Percentiles rank a stretch among this genome's conserved stretches.
These are phyloP conservation scores for Cyclostephanos tholiformis DNA, from an alignment of 108 stramenopile genomes.

Conservation along the genomic window DNA sequence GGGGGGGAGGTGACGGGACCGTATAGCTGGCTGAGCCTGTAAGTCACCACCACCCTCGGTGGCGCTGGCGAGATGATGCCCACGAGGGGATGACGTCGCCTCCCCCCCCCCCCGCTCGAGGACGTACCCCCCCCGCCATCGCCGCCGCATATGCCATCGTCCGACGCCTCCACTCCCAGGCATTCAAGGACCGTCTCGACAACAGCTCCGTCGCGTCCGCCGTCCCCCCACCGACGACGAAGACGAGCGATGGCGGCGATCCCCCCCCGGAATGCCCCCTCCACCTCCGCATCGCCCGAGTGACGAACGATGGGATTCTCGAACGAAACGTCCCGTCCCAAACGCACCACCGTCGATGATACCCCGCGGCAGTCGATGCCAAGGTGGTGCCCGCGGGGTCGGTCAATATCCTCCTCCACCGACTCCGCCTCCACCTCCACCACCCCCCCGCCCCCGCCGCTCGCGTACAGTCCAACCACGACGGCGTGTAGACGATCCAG, in stretches of 20 bases:
- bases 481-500: slow-evolving; percentile 37
- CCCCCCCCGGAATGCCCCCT: slow-evolving; percentile 34
- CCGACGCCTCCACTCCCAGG: slow-evolving; percentile 39
- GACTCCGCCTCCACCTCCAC: not conserved
- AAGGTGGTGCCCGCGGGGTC: not conserved
- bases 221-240: slow-evolving; percentile 15
- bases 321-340: slow-evolving; percentile 24
- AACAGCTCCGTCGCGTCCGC: not conserved
- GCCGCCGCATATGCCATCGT: slow-evolving; percentile 34
- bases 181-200: slow-evolving; percentile 38
- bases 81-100: not conserved
- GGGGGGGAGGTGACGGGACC: not conserved
- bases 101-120: not conserved
- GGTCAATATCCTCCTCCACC: too few species aligned
- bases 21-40: slow-evolving; percentile 18
- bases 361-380: not conserved
- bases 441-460: slow-evolving; percentile 5
- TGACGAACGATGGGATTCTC: slow-evolving; percentile 39
- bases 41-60: slow-evolving; percentile 32
- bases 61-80: slow-evolving; percentile 17
- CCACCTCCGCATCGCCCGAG: slow-evolving; percentile 25
- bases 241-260: not conserved
- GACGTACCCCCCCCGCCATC: not conserved
- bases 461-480: slow-evolving; percentile 33
- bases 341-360: slow-evolving; percentile 15